Evolutionary conservation across 306 rosid species (phyloP).

Genomic region (Trifolium subterraneum): DNA sequence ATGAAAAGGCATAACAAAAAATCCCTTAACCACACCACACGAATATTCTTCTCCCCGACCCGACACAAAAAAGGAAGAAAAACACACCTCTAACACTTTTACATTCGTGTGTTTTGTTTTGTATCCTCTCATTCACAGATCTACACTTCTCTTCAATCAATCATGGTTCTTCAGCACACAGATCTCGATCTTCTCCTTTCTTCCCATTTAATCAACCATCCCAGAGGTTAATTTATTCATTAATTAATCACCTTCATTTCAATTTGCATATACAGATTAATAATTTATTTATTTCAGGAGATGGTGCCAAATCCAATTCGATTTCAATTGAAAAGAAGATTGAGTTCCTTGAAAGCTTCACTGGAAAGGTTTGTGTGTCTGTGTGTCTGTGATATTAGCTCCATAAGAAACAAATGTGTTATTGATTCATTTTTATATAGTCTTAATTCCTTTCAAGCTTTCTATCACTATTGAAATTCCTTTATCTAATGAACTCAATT

Average conservation of each 20-base stretch:
- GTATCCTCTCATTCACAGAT: slow-evolving; percentile 1
- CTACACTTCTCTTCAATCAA: slow-evolving; percentile 15
- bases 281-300: slow-evolving; percentile 41
- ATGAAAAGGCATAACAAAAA: no score
- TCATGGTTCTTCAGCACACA: slow-evolving; percentile 50
- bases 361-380: slow-evolving; percentile 63
- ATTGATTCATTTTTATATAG: not conserved
- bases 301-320: slow-evolving; percentile 53
- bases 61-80: not conserved
- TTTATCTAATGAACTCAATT: not conserved
- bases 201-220: slow-evolving; percentile 26
- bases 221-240: slow-evolving; percentile 36
- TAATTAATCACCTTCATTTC: not conserved
- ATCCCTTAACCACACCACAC: not conserved
- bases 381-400: not conserved
- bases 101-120: not conserved
- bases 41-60: slow-evolving; percentile 32
- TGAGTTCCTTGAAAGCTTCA: slow-evolving; percentile 75
- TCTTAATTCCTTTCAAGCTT: not conserved
- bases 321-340: slow-evolving; percentile 87
- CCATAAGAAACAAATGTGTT: not conserved
- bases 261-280: not conserved
- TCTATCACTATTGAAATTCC: slow-evolving; percentile 2
- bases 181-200: slow-evolving; percentile 45
- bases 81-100: not conserved